These are phyloP conservation scores for Acer saccharum DNA, from an alignment of 345 rosid genomes.

Conservation along the genomic window DNA sequence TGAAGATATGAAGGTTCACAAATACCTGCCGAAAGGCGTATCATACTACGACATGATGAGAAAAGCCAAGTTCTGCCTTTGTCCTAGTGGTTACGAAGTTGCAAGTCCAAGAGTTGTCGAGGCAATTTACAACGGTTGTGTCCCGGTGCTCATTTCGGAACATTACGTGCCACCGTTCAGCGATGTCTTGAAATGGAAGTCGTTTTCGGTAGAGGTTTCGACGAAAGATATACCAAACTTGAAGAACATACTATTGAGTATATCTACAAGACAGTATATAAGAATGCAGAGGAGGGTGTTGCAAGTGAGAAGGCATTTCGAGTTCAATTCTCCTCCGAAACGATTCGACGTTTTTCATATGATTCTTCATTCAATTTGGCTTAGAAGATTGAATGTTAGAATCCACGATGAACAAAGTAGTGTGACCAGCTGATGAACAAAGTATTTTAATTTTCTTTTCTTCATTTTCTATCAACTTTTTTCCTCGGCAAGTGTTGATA, in stretches of 20 bases:
- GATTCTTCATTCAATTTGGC: slow-evolving; percentile 95
- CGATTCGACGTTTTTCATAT: slow-evolving; percentile 88
- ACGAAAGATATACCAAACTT: slow-evolving; percentile 70
- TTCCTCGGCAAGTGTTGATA: background rate
- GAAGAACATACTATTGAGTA: slow-evolving; percentile 58
- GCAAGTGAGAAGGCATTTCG: slow-evolving; percentile 75
- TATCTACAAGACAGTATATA: slow-evolving; percentile 75
- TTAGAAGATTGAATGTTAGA: slow-evolving; percentile 70
- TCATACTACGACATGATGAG: slow-evolving; percentile 78
- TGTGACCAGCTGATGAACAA: background rate
- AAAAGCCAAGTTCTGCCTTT: slow-evolving; percentile 76
- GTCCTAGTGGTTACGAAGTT: slow-evolving; percentile 95
- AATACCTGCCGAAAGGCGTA: slow-evolving; percentile 71
- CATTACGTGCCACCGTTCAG: slow-evolving; percentile 88
- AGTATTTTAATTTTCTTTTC: too few relatives aligned
- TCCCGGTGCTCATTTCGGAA: slow-evolving; percentile 80
- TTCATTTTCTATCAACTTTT: too few relatives aligned
- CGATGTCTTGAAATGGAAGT: slow-evolving; percentile 80
- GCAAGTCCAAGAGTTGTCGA: slow-evolving; percentile 87
- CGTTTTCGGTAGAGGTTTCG: slow-evolving; percentile 67
- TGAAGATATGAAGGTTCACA: slow-evolving; percentile 58
- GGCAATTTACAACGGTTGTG: slow-evolving; percentile 80
- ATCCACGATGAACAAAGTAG: slow-evolving; percentile 35
- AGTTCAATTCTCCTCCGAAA: slow-evolving; percentile 74
- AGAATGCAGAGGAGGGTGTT: slow-evolving; percentile 80